phyloP scores from a whole-genome alignment of 2,329 filamentous ascomycete species.

The Sclerotinia spermophila region DNA sequence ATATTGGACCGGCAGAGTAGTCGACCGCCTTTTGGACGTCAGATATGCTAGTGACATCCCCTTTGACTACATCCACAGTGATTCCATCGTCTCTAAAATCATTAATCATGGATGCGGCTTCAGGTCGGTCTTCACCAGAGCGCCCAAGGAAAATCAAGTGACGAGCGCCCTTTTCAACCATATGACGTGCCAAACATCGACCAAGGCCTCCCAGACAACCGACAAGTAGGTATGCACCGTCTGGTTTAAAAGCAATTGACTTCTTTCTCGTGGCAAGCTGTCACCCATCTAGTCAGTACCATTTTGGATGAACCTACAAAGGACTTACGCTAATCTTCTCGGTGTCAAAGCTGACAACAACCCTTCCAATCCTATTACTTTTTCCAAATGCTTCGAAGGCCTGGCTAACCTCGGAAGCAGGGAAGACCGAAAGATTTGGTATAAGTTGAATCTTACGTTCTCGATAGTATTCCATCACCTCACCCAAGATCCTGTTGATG shows the following conservation, averaged over 20 bases:
- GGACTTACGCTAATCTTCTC: slow-evolving; percentile 3
- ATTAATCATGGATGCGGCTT: slow-evolving; percentile 13
- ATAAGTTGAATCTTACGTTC: neutral
- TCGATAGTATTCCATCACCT: slow-evolving; percentile 10
- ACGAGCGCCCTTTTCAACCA: slow-evolving; percentile 16
- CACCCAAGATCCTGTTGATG: neutral
- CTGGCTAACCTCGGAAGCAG: neutral
- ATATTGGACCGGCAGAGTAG: slow-evolving; percentile 36
- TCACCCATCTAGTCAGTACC: neutral
- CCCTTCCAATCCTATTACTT: slow-evolving; percentile 8
- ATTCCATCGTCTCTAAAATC: slow-evolving; percentile 3
- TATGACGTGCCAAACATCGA: slow-evolving; percentile 19
- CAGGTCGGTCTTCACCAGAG: slow-evolving; percentile 9
- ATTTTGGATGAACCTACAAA: neutral
- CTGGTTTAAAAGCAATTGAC: slow-evolving; percentile 7
- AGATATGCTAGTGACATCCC: neutral
- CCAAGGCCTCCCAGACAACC: slow-evolving; percentile 28
- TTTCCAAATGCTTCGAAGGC: slow-evolving; percentile 1
- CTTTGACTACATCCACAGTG: neutral
- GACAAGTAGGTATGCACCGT: slow-evolving; percentile 21
- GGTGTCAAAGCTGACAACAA: slow-evolving; percentile 3
- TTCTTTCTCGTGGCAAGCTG: neutral
- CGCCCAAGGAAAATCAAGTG: slow-evolving; percentile 16
- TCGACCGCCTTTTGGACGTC: slow-evolving; percentile 14
- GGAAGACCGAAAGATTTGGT: neutral